phyloP scores from a whole-genome alignment of 768 basidiomycete genomes.

The Ramaria sp. region DNA sequence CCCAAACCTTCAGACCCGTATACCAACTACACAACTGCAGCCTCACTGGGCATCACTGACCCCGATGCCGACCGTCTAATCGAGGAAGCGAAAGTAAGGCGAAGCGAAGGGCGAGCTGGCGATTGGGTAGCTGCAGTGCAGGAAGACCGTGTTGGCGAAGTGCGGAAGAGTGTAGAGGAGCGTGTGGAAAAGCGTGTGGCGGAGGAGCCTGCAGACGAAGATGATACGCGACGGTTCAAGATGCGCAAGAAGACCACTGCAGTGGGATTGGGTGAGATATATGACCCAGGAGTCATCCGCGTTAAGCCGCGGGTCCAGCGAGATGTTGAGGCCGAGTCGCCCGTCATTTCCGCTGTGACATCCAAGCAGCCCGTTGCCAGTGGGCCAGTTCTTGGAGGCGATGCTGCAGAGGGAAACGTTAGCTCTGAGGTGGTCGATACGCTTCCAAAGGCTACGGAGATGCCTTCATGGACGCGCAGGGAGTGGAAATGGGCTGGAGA shows the following conservation, averaged over 20 bases:
- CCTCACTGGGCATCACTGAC: conserved; percentile 70
- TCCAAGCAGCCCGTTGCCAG: conserved; percentile 5
- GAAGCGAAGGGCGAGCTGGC: conserved; percentile 61
- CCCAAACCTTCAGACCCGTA: conserved; percentile 53
- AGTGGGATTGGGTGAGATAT: conserved; percentile 64
- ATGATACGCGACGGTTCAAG: conserved; percentile 48
- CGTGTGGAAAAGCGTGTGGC: no score
- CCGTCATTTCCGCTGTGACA: background rate
- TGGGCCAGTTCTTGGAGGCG: conserved; percentile 8
- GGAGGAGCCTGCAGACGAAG: conserved; percentile 26
- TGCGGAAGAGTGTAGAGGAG: conserved; percentile 9
- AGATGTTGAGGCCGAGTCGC: conserved; percentile 35
- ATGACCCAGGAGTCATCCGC: conserved; percentile 64
- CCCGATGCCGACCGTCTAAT: conserved; percentile 57
- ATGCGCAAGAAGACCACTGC: conserved; percentile 51
- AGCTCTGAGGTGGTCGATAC: background rate
- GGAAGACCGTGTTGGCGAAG: conserved; percentile 10
- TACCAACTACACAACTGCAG: conserved; percentile 82
- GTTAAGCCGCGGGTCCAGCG: conserved; percentile 45
- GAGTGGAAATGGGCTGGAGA: conserved; percentile 23
- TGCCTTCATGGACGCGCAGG: conserved; percentile 26
- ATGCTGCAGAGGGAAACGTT: conserved; percentile 4
- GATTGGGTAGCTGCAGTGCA: conserved; percentile 58
- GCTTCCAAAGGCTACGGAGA: conserved; percentile 9
- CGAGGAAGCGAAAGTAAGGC: conserved; percentile 49